Percentiles rank a stretch among this genome's conserved stretches.
Evolutionary conservation across 768 basidiomycete genomes (phyloP).

Genomic region (Mycena kentingensis): DNA sequence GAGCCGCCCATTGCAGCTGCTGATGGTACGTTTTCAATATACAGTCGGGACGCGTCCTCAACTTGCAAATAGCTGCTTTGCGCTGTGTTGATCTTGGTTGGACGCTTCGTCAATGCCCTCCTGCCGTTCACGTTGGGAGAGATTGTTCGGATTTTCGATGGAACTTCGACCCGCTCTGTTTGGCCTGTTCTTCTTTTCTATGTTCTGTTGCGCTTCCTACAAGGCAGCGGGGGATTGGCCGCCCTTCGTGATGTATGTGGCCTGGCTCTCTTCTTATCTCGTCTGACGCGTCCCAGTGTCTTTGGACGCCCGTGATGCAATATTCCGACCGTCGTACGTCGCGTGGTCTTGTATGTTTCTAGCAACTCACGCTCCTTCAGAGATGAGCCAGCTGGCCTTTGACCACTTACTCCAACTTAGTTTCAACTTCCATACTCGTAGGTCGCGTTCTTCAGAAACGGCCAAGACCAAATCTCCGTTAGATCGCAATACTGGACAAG

Average conservation of each 20-base stretch:
- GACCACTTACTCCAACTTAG: constrained; percentile 87
- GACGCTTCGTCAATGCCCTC: constrained; percentile 74
- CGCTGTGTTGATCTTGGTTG: constrained; percentile 66
- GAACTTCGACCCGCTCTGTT: constrained; percentile 46
- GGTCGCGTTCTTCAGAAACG: too few species aligned
- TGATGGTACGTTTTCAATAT: constrained; percentile 51
- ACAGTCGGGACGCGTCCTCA: constrained; percentile 1
- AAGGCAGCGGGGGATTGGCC: constrained; percentile 74
- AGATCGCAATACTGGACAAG: constrained; percentile 83
- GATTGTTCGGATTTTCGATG: constrained; percentile 60
- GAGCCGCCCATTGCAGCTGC: constrained; percentile 61
- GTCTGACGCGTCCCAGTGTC: constrained; percentile 39
- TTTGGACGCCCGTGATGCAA: constrained; percentile 91
- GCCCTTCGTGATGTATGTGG: constrained; percentile 60
- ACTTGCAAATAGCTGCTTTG: constrained; percentile 54
- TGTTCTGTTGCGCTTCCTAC: constrained; percentile 68
- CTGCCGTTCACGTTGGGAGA: constrained; percentile 72
- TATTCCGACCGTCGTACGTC: constrained; percentile 69
- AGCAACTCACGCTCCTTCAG: constrained; percentile 34
- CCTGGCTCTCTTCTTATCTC: not conserved
- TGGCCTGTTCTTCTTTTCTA: constrained; percentile 76
- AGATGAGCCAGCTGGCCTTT: constrained; percentile 86
- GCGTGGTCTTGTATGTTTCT: constrained; percentile 4
- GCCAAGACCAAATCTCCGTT: too few species aligned
- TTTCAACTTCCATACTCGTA: constrained; percentile 80